Evolutionary conservation across 1,139 yeast species (phyloP).

Genomic region (Magnusiomyces tetraspermus): DNA sequence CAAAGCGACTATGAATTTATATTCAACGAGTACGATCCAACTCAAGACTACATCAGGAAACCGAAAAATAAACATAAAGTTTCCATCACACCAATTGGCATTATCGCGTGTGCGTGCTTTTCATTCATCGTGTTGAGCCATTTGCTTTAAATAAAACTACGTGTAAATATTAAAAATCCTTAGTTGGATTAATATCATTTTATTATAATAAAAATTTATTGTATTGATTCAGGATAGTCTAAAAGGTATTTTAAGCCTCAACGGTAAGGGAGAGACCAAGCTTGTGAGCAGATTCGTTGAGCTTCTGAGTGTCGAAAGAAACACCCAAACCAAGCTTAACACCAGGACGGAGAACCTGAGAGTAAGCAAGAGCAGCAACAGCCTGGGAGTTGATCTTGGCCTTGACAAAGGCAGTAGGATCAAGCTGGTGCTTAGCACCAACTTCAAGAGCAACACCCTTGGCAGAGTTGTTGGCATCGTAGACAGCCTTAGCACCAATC

Average conservation of each 20-base stretch:
- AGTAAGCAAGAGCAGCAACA: conserved; percentile 87
- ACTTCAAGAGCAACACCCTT: conserved; percentile 76
- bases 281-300: conserved; percentile 97
- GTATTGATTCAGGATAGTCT: too few species aligned
- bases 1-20: neutral
- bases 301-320: conserved; percentile 90
- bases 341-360: conserved; percentile 94
- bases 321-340: conserved; percentile 97
- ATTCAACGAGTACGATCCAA: neutral
- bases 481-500: conserved; percentile 96
- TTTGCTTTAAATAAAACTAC: too few species aligned
- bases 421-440: conserved; percentile 91
- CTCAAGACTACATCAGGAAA: neutral
- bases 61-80: too few species aligned
- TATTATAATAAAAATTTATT: too few species aligned
- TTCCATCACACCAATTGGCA: neutral
- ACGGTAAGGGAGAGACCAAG: conserved; percentile 90
- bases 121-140: neutral
- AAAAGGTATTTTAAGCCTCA: conserved; percentile 40
- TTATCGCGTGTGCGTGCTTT: neutral
- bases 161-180: too few species aligned
- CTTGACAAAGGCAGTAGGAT: conserved; percentile 80
- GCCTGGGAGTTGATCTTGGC: conserved; percentile 97
- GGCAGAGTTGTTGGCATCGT: conserved; percentile 76
- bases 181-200: too few species aligned